A percentile compares a stretch with the other conserved stretches of the same genome.
phyloP scores from a whole-genome alignment of 2,329 filamentous ascomycete genomes.

The Fusarium clavum region DNA sequence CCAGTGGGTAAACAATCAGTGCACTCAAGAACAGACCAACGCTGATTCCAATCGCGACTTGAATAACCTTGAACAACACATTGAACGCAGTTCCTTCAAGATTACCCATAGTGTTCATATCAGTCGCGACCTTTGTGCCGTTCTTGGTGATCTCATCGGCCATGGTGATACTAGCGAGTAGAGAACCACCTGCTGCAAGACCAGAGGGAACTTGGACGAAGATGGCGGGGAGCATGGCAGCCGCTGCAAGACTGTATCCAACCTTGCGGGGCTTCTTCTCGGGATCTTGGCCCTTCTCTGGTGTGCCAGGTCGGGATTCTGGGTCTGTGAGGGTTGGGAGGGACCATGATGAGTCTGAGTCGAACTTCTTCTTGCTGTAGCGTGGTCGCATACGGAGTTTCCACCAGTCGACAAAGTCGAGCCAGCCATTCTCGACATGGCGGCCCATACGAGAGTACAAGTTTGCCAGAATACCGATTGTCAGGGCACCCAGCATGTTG shows the following conservation, averaged over 20 bases:
- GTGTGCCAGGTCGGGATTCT: constrained; percentile 47
- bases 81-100: constrained; percentile 63
- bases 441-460: constrained; percentile 77
- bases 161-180: constrained; percentile 67
- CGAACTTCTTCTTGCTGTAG: constrained; percentile 47
- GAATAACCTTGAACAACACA: constrained; percentile 68
- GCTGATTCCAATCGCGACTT: constrained; percentile 72
- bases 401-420: constrained; percentile 64
- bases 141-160: constrained; percentile 66
- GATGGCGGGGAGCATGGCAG: constrained; percentile 87
- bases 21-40: constrained; percentile 69
- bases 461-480: constrained; percentile 82
- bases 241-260: constrained; percentile 83
- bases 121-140: constrained; percentile 48
- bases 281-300: constrained; percentile 38
- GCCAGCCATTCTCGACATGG: constrained; percentile 65
- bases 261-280: constrained; percentile 57
- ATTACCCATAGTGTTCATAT: constrained; percentile 43
- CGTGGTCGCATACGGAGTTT: constrained; percentile 57
- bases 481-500: constrained; percentile 81
- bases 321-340: constrained; percentile 48
- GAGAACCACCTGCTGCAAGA: constrained; percentile 69
- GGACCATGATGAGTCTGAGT: constrained; percentile 48
- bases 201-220: constrained; percentile 77
- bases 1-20: constrained; percentile 66